phyloP scores from a whole-genome alignment of 1,284 basidiomycete species.

The Sporisorium scitamineum region DNA sequence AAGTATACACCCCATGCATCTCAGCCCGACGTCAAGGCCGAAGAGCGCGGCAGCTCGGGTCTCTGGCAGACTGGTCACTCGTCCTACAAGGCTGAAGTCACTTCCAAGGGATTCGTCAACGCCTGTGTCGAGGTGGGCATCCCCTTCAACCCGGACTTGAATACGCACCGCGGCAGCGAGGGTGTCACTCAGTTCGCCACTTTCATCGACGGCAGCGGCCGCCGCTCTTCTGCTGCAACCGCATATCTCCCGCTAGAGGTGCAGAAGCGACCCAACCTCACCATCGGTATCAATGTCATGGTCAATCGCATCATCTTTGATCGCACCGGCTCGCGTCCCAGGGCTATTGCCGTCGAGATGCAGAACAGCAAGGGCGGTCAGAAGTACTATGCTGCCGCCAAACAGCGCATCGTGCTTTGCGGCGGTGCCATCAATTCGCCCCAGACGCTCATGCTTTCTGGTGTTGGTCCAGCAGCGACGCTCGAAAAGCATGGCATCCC shows the following conservation, averaged over 20 bases:
- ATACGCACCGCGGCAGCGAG: slow-evolving; percentile 48
- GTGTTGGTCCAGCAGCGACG: slow-evolving; percentile 72
- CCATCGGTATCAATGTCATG: slow-evolving; percentile 54
- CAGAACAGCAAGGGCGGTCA: slow-evolving; percentile 43
- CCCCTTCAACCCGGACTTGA: slow-evolving; percentile 51
- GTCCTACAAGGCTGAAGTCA: slow-evolving; percentile 45
- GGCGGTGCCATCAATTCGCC: slow-evolving; percentile 68
- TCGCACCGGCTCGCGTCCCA: slow-evolving; percentile 37
- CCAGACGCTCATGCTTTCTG: slow-evolving; percentile 79
- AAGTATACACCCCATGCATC: slow-evolving; percentile 50
- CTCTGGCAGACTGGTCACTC: slow-evolving; percentile 56
- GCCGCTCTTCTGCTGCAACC: slow-evolving; percentile 55
- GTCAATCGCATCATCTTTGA: slow-evolving; percentile 57
- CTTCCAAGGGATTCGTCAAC: slow-evolving; percentile 52
- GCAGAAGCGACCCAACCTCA: slow-evolving; percentile 52
- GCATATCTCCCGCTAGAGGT: slow-evolving; percentile 54
- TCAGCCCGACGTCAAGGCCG: slow-evolving; percentile 45
- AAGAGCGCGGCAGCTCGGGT: slow-evolving; percentile 52
- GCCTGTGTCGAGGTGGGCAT: slow-evolving; percentile 54
- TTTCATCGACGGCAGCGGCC: slow-evolving; percentile 54
- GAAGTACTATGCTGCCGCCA: slow-evolving; percentile 48
- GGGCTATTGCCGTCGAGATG: slow-evolving; percentile 55
- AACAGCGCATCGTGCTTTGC: slow-evolving; percentile 73
- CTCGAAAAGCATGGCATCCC: slow-evolving; percentile 51
- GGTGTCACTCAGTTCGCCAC: slow-evolving; percentile 57